Evolutionary conservation across 2,329 filamentous ascomycete genomes (phyloP), one percentile per base, ranked within the genome.

Genomic region (Ascomycota sp.): DNA sequence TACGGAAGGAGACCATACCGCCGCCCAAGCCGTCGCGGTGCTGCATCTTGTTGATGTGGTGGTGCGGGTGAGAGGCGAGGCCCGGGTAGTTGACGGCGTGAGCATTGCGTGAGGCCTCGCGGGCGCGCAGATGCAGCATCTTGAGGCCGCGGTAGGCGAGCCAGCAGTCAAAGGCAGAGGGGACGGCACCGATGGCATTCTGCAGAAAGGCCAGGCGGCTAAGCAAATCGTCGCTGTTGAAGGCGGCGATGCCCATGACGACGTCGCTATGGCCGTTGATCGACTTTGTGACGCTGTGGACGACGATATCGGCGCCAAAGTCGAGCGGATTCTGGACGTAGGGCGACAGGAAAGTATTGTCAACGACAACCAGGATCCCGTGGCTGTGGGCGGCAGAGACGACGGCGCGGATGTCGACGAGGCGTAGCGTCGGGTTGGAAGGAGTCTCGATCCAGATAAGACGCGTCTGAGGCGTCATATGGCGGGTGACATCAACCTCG

Each of bases 231-330:
- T 82, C 72, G 20, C 76, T 79, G 65, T 94, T 95, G 68, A 92
- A 91, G 30, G 89, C 89, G 28, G 83, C 86, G 20, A 89, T 78
- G 40, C 89, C 89, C 89, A 98, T 98, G 44, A 95, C 75, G 7
- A 98, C 89, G 52, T 98, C 89, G 50, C 73, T 69, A 61, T 98
- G 89, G 30, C 89, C 89, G 53, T 95, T 95, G 61, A 98, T 95
- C 59, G 95, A 98, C 60, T 98, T 98, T 27, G 89, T 98, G 32
- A 98, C 89, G 32, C 75, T 85, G 65, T 95, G 86, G 26, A 95
- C 78, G 40, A 95, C 86, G 39, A 95, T 85, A 53, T 98, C 89
- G 41, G 89, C 89, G 42, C 89, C 89, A 50, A 86, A 81, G 48
- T 91, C 76, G 32, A 98, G 71, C 4, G 89, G 89, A 56, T 93